A percentile compares a stretch with the other conserved stretches of the same genome.
These are phyloP conservation scores for Helianthus annuus DNA, from an alignment of 129 eudicot species.

Conservation along the genomic window HanXRQr2.0-SUNRISE NC_035446.2:128830971-128831470, in stretches of 20 bases:
- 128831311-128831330: slow-evolving; percentile 75
- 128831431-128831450: slow-evolving; percentile 98
- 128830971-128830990: slow-evolving; percentile 84
- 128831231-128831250: slow-evolving; percentile 81
- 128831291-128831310: slow-evolving; percentile 81
- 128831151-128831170: slow-evolving; percentile 71
- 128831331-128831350: slow-evolving; percentile 83
- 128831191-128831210: slow-evolving; percentile 89
- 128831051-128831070: slow-evolving; percentile 74
- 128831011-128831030: slow-evolving; percentile 88
- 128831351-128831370: slow-evolving; percentile 98
- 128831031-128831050: slow-evolving; percentile 88
- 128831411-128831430: slow-evolving; percentile 99
- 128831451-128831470: slow-evolving; percentile 98
- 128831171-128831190: slow-evolving; percentile 61
- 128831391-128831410: slow-evolving; percentile 95
- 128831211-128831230: slow-evolving; percentile 57
- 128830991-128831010: slow-evolving; percentile 74
- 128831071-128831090: slow-evolving; percentile 85
- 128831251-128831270: slow-evolving; percentile 94
- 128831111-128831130: slow-evolving; percentile 63
- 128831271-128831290: slow-evolving; percentile 90
- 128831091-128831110: slow-evolving; percentile 65
- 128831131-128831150: slow-evolving; percentile 91
- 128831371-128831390: slow-evolving; percentile 99